Percentiles rank a stretch among this genome's conserved stretches.
Evolutionary conservation across 2,329 filamentous ascomycete genomes (phyloP).

Genomic region (Aspergillus felis): DNA sequence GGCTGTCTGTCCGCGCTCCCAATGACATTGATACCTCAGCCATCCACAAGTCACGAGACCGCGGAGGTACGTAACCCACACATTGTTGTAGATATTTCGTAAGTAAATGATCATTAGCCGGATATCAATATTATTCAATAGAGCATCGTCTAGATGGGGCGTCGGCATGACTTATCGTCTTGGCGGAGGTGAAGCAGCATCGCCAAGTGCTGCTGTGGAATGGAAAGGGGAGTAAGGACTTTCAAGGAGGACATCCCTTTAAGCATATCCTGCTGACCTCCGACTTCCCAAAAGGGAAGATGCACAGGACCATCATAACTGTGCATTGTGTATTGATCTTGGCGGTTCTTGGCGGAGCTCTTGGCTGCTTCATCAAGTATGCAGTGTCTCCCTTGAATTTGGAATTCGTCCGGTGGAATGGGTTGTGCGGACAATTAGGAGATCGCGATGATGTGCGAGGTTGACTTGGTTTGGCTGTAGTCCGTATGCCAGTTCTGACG

Average conservation of each 20-base stretch:
- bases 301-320: conserved; percentile 8
- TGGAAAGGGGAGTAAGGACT: conserved; percentile 3
- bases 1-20: not conserved
- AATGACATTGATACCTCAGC: not conserved
- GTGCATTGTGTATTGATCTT: conserved; percentile 7
- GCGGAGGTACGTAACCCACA: too few relatives aligned
- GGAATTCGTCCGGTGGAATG: not conserved
- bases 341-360: conserved; percentile 18
- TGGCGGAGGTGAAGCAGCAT: conserved; percentile 8
- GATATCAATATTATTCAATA: not conserved
- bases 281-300: conserved; percentile 2
- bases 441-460: not conserved
- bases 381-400: conserved; percentile 6
- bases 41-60: not conserved
- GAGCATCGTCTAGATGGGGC: not conserved
- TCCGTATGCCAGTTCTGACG: not conserved
- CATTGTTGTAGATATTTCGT: not conserved
- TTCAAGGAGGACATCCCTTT: not conserved
- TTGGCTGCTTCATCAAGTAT: conserved; percentile 16
- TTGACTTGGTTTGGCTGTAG: not conserved
- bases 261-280: not conserved
- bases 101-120: not conserved
- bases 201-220: conserved; percentile 23
- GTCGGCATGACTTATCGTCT: not conserved
- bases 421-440: conserved; percentile 9